These are phyloP conservation scores for Fusarium sp. DNA, from an alignment of 2,329 filamentous ascomycete genomes.

Conservation along the genomic window DNA sequence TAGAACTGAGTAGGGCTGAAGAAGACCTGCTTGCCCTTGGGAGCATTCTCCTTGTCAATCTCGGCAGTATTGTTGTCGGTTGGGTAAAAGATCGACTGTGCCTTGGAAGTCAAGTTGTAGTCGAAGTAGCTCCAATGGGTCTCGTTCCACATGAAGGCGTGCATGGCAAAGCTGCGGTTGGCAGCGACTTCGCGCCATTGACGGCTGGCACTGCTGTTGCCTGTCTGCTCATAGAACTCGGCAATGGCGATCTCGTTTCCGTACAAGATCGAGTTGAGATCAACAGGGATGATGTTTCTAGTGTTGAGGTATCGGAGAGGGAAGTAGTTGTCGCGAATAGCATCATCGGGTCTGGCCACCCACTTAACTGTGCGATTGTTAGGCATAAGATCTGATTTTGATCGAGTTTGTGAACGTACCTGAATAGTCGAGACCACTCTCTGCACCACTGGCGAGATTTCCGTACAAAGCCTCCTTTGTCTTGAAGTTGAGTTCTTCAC, in stretches of 20 bases:
- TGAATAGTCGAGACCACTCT: slow-evolving; percentile 74
- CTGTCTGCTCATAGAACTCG: slow-evolving; percentile 61
- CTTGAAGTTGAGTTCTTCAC: slow-evolving; percentile 59
- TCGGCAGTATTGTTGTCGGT: slow-evolving; percentile 55
- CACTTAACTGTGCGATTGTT: slow-evolving; percentile 58
- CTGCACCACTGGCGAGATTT: slow-evolving; percentile 72
- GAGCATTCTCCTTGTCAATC: slow-evolving; percentile 54
- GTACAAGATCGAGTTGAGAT: slow-evolving; percentile 76
- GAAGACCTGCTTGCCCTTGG: slow-evolving; percentile 64
- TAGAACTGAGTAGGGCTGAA: slow-evolving; percentile 71
- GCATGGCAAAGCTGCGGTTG: slow-evolving; percentile 70
- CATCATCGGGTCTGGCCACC: slow-evolving; percentile 66
- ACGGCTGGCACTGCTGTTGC: slow-evolving; percentile 61
- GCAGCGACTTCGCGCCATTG: slow-evolving; percentile 62
- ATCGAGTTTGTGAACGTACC: background rate
- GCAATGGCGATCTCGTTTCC: slow-evolving; percentile 71
- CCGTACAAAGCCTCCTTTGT: slow-evolving; percentile 66
- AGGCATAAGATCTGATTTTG: background rate
- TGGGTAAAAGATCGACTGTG: slow-evolving; percentile 66
- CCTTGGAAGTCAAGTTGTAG: slow-evolving; percentile 70
- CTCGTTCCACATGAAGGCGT: slow-evolving; percentile 71
- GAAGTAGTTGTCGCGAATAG: slow-evolving; percentile 69
- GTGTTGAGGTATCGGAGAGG: slow-evolving; percentile 72
- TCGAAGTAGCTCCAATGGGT: slow-evolving; percentile 74
- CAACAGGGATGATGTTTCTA: slow-evolving; percentile 68